Percentiles rank a stretch among this genome's conserved stretches.
Evolutionary conservation across 2,329 filamentous ascomycete genomes (phyloP).

Genomic region (Dactylellina cionopaga): DNA sequence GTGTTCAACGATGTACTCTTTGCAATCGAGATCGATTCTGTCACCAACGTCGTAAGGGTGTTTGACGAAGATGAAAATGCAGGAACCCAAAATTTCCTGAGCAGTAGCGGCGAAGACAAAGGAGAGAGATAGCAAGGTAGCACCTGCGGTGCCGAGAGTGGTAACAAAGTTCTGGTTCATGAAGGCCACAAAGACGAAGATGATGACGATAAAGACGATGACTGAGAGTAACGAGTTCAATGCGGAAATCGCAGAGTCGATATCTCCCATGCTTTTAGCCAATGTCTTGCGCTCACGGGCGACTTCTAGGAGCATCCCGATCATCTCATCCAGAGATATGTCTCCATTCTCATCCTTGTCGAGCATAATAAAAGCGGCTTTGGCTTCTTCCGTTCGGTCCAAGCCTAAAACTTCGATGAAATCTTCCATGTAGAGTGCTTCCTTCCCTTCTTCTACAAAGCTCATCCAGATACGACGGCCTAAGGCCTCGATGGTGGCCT

Average conservation of each 20-base stretch:
- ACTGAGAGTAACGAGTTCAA: conserved; percentile 86
- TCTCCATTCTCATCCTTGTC: conserved; percentile 92
- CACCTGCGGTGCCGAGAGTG: conserved; percentile 88
- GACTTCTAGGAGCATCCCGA: conserved; percentile 83
- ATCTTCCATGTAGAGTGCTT: conserved; percentile 81
- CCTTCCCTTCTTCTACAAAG: conserved; percentile 88
- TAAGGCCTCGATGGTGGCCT: conserved; percentile 84
- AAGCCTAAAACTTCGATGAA: conserved; percentile 86
- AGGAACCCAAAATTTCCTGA: conserved; percentile 96
- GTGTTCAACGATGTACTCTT: conserved; percentile 81
- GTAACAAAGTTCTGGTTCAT: conserved; percentile 86
- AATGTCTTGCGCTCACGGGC: conserved; percentile 89
- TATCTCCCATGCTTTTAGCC: conserved; percentile 93
- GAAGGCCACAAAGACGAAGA: conserved; percentile 89
- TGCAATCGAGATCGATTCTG: conserved; percentile 78
- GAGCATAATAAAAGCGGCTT: conserved; percentile 82
- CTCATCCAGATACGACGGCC: conserved; percentile 92
- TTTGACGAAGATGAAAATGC: conserved; percentile 98
- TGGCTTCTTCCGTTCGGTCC: conserved; percentile 77
- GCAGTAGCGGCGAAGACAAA: conserved; percentile 93
- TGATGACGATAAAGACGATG: conserved; percentile 79
- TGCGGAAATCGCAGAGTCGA: conserved; percentile 75
- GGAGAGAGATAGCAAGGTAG: conserved; percentile 90
- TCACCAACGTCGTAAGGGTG: conserved; percentile 97
- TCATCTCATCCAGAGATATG: conserved; percentile 94